Base-by-base conservation (phyloP, 345 rosid species). In the Orychophragmus violaceus region DNA sequence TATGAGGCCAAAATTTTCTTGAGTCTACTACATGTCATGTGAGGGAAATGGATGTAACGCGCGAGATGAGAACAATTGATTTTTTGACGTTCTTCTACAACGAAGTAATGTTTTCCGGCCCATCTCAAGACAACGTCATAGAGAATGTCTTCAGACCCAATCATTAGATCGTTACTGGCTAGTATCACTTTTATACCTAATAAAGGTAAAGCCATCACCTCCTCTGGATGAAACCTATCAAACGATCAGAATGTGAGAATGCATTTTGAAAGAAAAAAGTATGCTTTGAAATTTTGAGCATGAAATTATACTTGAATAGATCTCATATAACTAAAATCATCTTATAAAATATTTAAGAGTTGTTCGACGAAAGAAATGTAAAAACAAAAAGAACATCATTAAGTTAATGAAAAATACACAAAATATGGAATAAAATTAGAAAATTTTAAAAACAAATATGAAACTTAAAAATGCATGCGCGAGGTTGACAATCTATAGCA, bases 161-260 rank as follows among this genome's bases (percentile, higher is more conserved):
- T 76, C 59, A 77, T 81, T 28, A 93, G 82, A 71, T 81, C 83
- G 70, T 85, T 85, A 53, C 91, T 86, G 53, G 84, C 74, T 54
- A 93, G 73, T 54, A 93, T 81, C n/a, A 87, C 89, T 83, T 84
- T 89, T 17, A 92, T 67, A 54, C 93, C 95, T 62, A 84, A 82
- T 59, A 92, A 70, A 19, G 98, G 95, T 82, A 92, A 87, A 74
- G 77, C 76, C 68, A 87, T 75, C 22, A 71, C 1, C 39, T 23
- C 49, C 12, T 33, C 32, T 14, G 8, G 0, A 5, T 5, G 13
- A 21, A 21, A 9, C 49, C 75, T 62, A 30, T 17, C 29, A 19
- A 59, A 81, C 45, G 14, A 17, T 39, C 45, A 39, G 6, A n/a
- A 39, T 39, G 18, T 39, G 14, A 39, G 18, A 39, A 39, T 2